Evolutionary conservation across 352 stramenopile species (phyloP).

Genomic region (Phytophthora pseudosyringae): DNA sequence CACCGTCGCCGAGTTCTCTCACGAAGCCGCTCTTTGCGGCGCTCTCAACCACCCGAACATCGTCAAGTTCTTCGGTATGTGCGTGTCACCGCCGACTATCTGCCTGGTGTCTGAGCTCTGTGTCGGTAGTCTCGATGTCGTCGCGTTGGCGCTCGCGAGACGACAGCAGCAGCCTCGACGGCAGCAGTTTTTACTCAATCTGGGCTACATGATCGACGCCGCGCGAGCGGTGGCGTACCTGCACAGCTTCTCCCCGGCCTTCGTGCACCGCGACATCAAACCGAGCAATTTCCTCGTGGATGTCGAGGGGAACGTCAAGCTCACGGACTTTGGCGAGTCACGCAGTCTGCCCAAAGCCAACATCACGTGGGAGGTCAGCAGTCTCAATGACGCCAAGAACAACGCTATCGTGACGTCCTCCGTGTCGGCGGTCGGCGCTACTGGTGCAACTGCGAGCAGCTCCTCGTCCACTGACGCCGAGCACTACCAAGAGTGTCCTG

Average conservation of each 20-base stretch:
- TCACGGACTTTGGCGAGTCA: constrained; percentile 64
- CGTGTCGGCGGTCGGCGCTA: constrained; percentile 14
- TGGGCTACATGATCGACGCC: constrained; percentile 70
- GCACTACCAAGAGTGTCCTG: constrained; percentile 40
- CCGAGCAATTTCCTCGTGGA: constrained; percentile 62
- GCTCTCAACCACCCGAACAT: constrained; percentile 64
- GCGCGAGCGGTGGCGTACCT: constrained; percentile 61
- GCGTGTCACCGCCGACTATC: constrained; percentile 64
- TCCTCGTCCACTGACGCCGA: constrained; percentile 29
- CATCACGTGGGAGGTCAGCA: constrained; percentile 46
- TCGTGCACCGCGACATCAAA: constrained; percentile 69
- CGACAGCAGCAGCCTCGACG: constrained; percentile 33
- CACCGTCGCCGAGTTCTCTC: constrained; percentile 52
- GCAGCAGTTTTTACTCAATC: constrained; percentile 59
- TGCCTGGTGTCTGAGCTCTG: constrained; percentile 69
- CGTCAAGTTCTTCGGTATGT: constrained; percentile 66
- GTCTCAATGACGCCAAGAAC: constrained; percentile 33
- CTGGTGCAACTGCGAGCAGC: constrained; percentile 23
- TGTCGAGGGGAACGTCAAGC: constrained; percentile 48
- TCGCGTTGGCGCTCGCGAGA: constrained; percentile 30
- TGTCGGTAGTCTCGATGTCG: constrained; percentile 53
- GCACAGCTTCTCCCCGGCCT: constrained; percentile 62
- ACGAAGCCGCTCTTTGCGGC: constrained; percentile 60
- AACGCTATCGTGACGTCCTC: constrained; percentile 12
- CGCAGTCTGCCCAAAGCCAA: constrained; percentile 47